Base-by-base conservation (phyloP, 2,329 filamentous ascomycete species). In the Apiospora arundinis region DNA sequence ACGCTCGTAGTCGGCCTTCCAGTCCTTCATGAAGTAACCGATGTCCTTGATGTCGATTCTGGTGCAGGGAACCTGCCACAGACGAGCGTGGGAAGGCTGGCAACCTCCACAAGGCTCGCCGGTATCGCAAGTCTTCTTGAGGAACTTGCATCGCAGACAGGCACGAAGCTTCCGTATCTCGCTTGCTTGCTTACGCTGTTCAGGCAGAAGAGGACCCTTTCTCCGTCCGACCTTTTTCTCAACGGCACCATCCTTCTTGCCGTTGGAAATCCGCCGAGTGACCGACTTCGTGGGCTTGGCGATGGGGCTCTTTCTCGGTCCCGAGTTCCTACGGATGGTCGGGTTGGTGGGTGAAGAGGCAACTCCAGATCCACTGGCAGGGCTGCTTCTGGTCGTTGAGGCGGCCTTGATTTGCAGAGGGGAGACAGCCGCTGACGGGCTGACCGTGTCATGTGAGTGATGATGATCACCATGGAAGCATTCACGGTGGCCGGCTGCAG, bases 61-160 rank as follows among this genome's bases (percentile, higher is more conserved):
- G 52, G 95, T 98, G 87, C 95, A 98, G 73, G 95, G 95, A 63
- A 98, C 95, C 84, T 98, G 95, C 95, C 95, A 98, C 69, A 98
- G 88, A 74, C 95, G 92, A 74, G 95, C 95, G 82, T 98, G 95
- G 25, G 95, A 97, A 68, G 95, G 95, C 85, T 97, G 93, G 85
- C 95, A 98, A 67, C 95, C 95, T 78, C 92, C 93, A 83, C 95
- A 98, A 71, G 95, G 95, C 85, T 98, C 95, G 74, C 95, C 95
- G 86, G 97, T 98, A 83, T 98, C 95, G 80, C 95, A 98, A 67
- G 95, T 98, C 89, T 98, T 98, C 89, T 98, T 98, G 81, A 98
- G 88, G 86, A 98, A 98, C 85, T 98, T 98, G 90, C 95, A 98
- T 75, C 95, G 92, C 77, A 98, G 86, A 82, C 95, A 98, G 67